Base-by-base conservation (phyloP, 169 alveolate species). In the Plasmodium malariae region DNA sequence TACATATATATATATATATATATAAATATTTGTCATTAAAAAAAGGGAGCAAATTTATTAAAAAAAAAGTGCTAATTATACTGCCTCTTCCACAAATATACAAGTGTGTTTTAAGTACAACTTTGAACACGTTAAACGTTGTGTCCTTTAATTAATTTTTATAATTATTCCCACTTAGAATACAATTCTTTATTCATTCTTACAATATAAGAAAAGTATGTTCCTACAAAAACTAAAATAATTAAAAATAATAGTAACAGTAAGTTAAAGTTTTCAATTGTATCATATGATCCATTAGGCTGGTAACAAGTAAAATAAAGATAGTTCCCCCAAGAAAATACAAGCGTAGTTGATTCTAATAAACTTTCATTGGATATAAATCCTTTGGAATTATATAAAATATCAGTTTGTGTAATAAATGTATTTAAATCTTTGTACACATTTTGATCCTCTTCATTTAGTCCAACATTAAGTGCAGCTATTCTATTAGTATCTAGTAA, bases 211-310 rank as follows among this genome's bases (percentile, higher is more conserved):
- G 91, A 83, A 48, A 83, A 17, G 26, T 83, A 83, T 19, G 91
- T 65, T 5, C 85, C 91, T 28, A 83, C 67, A 34, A 83, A 83
- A 6, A 83, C 91, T 17, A 68, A 37, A 34, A 83, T 21, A 59
- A 83, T 83, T 67, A 83, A 51, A 54, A 83, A 67, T 24, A 83
- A 43, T 48, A 83, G 49, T 36, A 83, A 28, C 4, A 83, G 45
- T 12, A 83, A 48, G 32, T 55, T 83, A 34, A 67, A 67, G 34
- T 55, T 67, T 32, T 83, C 67, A 21, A 83, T 83, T 2, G 91
- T 83, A 32, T 83, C 91, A 83, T 67, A 83, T 2, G 91, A 83
- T 7, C 91, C 91, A 21, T 83, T 83, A 7, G 91, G 91, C 45
- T 83, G 91, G 54, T 83, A 83, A 51, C 51, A 67, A 34, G 91